A percentile compares a stretch with the other conserved stretches of the same genome.
Evolutionary conservation across 257 asterid genomes (phyloP).

Genomic region (Nicotiana paniculata): DNA sequence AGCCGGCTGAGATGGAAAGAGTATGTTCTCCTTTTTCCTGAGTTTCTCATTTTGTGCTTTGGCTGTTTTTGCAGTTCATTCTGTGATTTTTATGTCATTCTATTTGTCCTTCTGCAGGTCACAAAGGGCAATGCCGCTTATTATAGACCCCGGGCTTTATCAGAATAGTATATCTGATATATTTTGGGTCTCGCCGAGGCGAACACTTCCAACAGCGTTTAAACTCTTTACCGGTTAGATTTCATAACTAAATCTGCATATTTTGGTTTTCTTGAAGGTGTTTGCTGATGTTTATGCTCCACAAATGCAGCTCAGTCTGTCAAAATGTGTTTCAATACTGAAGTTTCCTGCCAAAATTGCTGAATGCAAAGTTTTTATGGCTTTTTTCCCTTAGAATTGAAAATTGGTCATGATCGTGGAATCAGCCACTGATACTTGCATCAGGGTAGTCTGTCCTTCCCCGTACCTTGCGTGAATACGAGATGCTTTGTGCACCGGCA

Average conservation of each 20-base stretch:
- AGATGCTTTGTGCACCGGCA: too few relatives aligned
- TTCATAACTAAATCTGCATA: neutral
- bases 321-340: neutral
- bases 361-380: neutral
- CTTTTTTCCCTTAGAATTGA: neutral
- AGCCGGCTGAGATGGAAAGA: slow-evolving; percentile 75
- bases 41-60: neutral
- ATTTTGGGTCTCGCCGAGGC: slow-evolving; percentile 49
- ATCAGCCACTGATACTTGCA: too few relatives aligned
- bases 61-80: neutral
- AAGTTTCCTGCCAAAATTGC: neutral
- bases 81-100: neutral
- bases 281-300: neutral
- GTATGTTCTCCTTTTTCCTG: slow-evolving; percentile 33
- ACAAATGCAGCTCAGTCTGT: neutral
- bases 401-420: too few relatives aligned
- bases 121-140: slow-evolving; percentile 73
- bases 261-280: neutral
- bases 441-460: too few relatives aligned
- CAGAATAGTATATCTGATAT: slow-evolving; percentile 58
- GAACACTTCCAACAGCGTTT: slow-evolving; percentile 66
- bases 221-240: slow-evolving; percentile 27
- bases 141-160: slow-evolving; percentile 75
- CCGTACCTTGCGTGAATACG: too few relatives aligned
- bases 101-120: slow-evolving; percentile 29